Evolutionary conservation across 176 grass and related monocot genomes (phyloP).

Genomic region (Bromus sterilis): DNA sequence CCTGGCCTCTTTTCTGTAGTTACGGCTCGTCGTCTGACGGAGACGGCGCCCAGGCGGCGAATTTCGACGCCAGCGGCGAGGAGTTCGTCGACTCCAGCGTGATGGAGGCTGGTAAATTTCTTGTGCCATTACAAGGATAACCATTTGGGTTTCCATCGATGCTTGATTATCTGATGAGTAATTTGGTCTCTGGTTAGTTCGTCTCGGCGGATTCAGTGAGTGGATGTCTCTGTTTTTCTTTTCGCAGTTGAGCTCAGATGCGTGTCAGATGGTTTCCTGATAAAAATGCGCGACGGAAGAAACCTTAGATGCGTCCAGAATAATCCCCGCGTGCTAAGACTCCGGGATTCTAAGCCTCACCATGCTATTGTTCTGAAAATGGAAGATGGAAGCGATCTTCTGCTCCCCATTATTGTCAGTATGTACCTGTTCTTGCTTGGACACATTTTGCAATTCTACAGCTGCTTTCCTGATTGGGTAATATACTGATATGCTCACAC

Average conservation of each 20-base stretch:
- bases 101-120: slow-evolving; percentile 71
- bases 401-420: slow-evolving; percentile 95
- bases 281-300: slow-evolving; percentile 85
- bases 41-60: slow-evolving; percentile 53
- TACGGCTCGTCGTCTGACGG: slow-evolving; percentile 72
- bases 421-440: slow-evolving; percentile 23
- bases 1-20: slow-evolving; percentile 42
- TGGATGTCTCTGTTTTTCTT: neutral
- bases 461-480: slow-evolving; percentile 10
- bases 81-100: slow-evolving; percentile 86
- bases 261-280: slow-evolving; percentile 76
- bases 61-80: slow-evolving; percentile 76
- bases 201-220: neutral
- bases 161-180: neutral
- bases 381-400: slow-evolving; percentile 88
- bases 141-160: neutral
- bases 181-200: neutral
- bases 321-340: slow-evolving; percentile 54
- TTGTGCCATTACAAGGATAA: neutral
- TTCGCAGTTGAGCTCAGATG: slow-evolving; percentile 77
- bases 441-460: neutral
- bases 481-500: slow-evolving; percentile 13
- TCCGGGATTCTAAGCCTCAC: slow-evolving; percentile 71
- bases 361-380: slow-evolving; percentile 93
- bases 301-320: slow-evolving; percentile 76